Evolutionary conservation across 352 stramenopile species (phyloP).

Genomic region (Globisporangium carolinianum): DNA sequence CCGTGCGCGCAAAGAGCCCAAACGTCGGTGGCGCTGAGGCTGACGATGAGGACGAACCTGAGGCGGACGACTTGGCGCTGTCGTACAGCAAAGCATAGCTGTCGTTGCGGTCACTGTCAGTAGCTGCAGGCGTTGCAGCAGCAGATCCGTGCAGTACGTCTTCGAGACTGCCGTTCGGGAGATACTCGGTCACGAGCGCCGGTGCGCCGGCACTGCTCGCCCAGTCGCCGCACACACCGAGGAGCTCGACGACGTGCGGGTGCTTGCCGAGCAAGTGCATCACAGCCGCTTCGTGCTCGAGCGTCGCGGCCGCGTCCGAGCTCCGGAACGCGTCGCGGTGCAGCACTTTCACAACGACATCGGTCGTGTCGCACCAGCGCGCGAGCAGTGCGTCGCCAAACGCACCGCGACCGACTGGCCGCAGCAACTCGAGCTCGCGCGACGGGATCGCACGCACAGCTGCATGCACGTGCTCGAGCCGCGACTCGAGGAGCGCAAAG

Average conservation of each 20-base stretch:
- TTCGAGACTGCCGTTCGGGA: conserved; percentile 60
- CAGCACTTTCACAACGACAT: conserved; percentile 67
- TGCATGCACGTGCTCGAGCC: conserved; percentile 39
- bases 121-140: too few relatives aligned
- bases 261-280: conserved; percentile 75
- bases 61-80: background rate
- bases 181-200: conserved; percentile 61
- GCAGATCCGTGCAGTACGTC: conserved; percentile 17
- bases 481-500: conserved; percentile 26
- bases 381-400: conserved; percentile 69
- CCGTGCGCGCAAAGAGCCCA: conserved; percentile 46
- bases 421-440: conserved; percentile 42
- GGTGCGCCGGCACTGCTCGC: conserved; percentile 1
- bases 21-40: conserved; percentile 9
- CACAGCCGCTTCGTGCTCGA: conserved; percentile 63
- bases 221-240: conserved; percentile 25
- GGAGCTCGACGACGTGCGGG: conserved; percentile 57
- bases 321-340: conserved; percentile 35
- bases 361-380: conserved; percentile 36
- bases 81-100: conserved; percentile 7
- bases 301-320: conserved; percentile 35
- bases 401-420: conserved; percentile 50
- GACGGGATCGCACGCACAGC: conserved; percentile 39
- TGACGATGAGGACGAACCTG: background rate
- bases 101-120: background rate